Base-by-base conservation (phyloP, 1,284 basidiomycete genomes). In the Ceratobasidium papillatum region DNA sequence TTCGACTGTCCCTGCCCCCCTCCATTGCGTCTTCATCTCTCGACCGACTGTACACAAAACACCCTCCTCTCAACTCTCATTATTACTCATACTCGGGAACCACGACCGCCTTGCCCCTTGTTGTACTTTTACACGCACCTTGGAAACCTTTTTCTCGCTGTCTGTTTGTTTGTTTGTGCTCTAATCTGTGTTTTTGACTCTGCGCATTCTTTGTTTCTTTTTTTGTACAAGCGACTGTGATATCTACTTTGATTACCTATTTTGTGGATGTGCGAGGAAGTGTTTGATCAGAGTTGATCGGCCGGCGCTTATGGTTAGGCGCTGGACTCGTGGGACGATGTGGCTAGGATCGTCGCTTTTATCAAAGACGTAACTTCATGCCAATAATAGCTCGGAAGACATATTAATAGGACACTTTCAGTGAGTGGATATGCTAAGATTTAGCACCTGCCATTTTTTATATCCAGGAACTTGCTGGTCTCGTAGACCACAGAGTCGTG, bases 71-170 rank as follows among this genome's bases (percentile, higher is more conserved):
- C 47, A 49, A 22, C 25, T 45, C 32, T n/a, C 27, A 45, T 59
- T 43, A 14, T 45, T 27, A 36, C 47, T 52, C 43, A 62, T 36
- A 58, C 59, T 62, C 59, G 59, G 59, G 59, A 62, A 62, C 59
- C 38, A 5, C 59, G 14, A 25, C 11, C 19, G 17, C n/a, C 34
- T 47, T 11, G 19, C 45, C 52, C 43, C 59, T 47, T 73, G 71
- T 73, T 73, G 71, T 73, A 73, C 71, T 73, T 73, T 34, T 56
- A 34, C 71, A 62, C 59, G 34, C 25, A 22, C 38, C 34, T 30
- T 32, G 22, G 59, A 43, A 62, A 62, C 19, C 25, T 22, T 36
- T 38, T 25, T 59, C 34, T 19, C 34, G 36, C 36, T 12, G 41
- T 14, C 43, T 59, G 30, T 59, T 9, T 62, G 36, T 62, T 41